These are phyloP conservation scores for Flaveria bidentis DNA, from an alignment of 129 eudicot species.

Conservation along the genomic window DNA sequence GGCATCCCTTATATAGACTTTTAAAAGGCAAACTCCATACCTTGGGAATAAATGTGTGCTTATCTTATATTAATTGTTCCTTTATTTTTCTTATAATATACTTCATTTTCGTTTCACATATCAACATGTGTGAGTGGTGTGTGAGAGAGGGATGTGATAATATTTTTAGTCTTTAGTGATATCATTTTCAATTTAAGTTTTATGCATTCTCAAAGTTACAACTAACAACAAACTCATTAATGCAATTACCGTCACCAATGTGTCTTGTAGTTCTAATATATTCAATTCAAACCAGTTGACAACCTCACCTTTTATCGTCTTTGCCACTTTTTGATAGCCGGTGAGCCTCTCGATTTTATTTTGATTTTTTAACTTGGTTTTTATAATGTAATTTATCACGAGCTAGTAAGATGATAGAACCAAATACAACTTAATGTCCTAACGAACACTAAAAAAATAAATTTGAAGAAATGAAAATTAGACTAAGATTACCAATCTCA, in stretches of 20 bases:
- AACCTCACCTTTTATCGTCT: background rate
- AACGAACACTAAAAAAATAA: too few species aligned
- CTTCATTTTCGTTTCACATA: background rate
- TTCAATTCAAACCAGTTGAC: background rate
- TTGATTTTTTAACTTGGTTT: too few species aligned
- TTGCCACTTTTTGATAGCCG: background rate
- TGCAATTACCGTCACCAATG: background rate
- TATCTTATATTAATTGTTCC: background rate
- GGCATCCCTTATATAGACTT: background rate
- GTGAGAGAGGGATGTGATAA: background rate
- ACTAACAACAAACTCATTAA: slow-evolving; percentile 3
- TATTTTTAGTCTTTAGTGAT: background rate
- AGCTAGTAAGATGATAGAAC: too few species aligned
- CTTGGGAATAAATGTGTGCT: background rate
- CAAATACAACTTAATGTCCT: too few species aligned
- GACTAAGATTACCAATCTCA: too few species aligned
- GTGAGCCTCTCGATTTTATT: background rate
- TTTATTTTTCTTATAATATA: too few species aligned
- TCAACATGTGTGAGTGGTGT: background rate
- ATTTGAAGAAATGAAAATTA: too few species aligned
- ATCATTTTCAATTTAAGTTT: background rate
- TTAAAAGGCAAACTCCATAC: background rate
- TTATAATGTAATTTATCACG: too few species aligned
- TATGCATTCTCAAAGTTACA: background rate
- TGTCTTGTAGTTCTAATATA: slow-evolving; percentile 1